phyloP scores from a whole-genome alignment of 164 flowering plant species.

The Buxus sempervirens region DNA sequence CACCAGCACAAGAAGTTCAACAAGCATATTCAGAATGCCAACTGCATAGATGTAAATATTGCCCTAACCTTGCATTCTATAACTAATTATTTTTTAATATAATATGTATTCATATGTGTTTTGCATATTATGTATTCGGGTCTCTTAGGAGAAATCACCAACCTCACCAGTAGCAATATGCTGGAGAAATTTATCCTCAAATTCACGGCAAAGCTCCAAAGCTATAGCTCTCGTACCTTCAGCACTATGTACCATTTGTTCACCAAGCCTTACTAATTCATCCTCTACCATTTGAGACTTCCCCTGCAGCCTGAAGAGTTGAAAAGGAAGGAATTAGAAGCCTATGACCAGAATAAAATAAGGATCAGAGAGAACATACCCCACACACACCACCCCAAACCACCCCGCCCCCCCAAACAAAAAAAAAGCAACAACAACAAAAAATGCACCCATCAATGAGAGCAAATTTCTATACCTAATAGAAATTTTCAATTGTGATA shows the following conservation, averaged over 20 bases:
- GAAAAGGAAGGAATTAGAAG: not conserved
- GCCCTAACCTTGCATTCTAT: not conserved
- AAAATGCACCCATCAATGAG: not conserved
- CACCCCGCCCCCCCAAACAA: too few relatives aligned
- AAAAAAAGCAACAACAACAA: too few relatives aligned
- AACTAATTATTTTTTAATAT: too few relatives aligned
- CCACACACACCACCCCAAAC: too few relatives aligned
- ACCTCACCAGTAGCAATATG: slow-evolving; percentile 96
- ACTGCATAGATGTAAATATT: not conserved
- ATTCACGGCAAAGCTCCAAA: slow-evolving; percentile 97
- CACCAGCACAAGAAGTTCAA: too few relatives aligned
- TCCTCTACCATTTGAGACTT: slow-evolving; percentile 87
- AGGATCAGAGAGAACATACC: not conserved
- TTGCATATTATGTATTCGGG: not conserved
- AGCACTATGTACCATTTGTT: slow-evolving; percentile 70
- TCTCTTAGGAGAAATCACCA: slow-evolving; percentile 19
- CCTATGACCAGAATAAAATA: not conserved
- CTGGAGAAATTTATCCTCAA: slow-evolving; percentile 92
- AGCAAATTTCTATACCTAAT: not conserved
- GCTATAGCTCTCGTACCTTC: slow-evolving; percentile 98
- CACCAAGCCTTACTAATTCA: slow-evolving; percentile 88
- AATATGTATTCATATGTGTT: not conserved
- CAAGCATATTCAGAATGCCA: not conserved
- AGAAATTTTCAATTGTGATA: too few relatives aligned
- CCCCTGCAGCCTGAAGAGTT: slow-evolving; percentile 71